Percentiles rank a stretch among this genome's conserved stretches.
These are phyloP conservation scores for Kalmusia sp. DNA, from an alignment of 2,329 filamentous ascomycete genomes.

Conservation along the genomic window DNA sequence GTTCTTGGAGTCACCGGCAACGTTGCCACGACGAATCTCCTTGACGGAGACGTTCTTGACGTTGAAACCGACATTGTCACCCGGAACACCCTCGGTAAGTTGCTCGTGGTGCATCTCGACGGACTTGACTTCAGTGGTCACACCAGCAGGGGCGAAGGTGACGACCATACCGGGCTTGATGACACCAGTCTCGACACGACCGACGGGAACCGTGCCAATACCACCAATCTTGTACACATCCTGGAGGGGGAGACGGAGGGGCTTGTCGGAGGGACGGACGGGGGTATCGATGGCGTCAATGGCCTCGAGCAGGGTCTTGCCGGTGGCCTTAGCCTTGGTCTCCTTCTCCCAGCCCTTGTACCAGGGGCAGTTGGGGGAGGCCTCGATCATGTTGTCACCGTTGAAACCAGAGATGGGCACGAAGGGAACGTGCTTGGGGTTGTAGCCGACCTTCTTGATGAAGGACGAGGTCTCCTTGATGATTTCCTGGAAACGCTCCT, in stretches of 20 bases:
- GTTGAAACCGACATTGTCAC: slow-evolving; percentile 99
- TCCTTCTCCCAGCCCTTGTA: slow-evolving; percentile 99
- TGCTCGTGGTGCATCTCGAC: slow-evolving; percentile 99
- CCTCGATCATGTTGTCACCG: slow-evolving; percentile 98
- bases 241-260: slow-evolving; percentile 99
- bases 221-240: slow-evolving; percentile 99
- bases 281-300: slow-evolving; percentile 96
- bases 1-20: slow-evolving; percentile 99
- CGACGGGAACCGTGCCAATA: slow-evolving; percentile 99
- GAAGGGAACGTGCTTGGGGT: slow-evolving; percentile 98
- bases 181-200: slow-evolving; percentile 98
- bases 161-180: slow-evolving; percentile 92
- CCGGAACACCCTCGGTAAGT: slow-evolving; percentile 90
- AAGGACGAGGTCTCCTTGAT: slow-evolving; percentile 99
- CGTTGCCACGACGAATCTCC: slow-evolving; percentile 99
- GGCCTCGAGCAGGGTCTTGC: slow-evolving; percentile 99
- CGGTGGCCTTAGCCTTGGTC: slow-evolving; percentile 85
- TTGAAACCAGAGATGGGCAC: slow-evolving; percentile 99
- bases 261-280: slow-evolving; percentile 95
- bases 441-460: slow-evolving; percentile 99
- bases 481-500: slow-evolving; percentile 97
- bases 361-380: slow-evolving; percentile 95
- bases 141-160: slow-evolving; percentile 97
- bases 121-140: slow-evolving; percentile 99
- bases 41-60: slow-evolving; percentile 99